Evolutionary conservation across 2,329 filamentous ascomycete species (phyloP).

Genomic region (Phialophora macrospora): DNA sequence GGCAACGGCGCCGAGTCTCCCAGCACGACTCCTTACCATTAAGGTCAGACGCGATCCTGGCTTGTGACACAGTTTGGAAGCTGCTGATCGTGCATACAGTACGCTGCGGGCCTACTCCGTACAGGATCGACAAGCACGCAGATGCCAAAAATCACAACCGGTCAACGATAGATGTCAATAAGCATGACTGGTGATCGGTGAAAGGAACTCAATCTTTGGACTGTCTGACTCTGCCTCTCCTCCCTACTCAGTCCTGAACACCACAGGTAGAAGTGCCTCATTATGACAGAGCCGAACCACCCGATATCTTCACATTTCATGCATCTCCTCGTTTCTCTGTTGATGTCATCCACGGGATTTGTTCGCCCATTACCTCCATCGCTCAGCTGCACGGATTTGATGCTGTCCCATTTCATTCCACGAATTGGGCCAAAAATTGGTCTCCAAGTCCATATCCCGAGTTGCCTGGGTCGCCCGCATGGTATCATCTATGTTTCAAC

Average conservation of each 20-base stretch:
- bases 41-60: not conserved
- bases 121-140: not conserved
- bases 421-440: not conserved
- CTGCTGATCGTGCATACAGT: not conserved
- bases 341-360: conserved; percentile 1
- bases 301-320: conserved; percentile 5
- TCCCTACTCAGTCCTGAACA: not conserved
- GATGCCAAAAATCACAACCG: not conserved
- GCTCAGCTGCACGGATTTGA: conserved; percentile 1
- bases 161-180: not conserved
- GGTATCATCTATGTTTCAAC: conserved; percentile 2
- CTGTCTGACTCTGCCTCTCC: not conserved
- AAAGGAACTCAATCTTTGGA: conserved; percentile 1
- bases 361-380: conserved; percentile 5
- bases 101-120: not conserved
- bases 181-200: not conserved
- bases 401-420: conserved; percentile 5
- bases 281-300: not conserved
- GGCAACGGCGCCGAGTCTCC: not conserved
- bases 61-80: not conserved
- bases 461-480: not conserved
- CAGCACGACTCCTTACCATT: not conserved
- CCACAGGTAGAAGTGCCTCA: not conserved
- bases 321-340: conserved; percentile 13
- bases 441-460: conserved; percentile 8